A percentile compares a stretch with the other conserved stretches of the same genome.
Evolutionary conservation across 75 land plant species (phyloP).

Genomic region (Larix kaempferi): DNA sequence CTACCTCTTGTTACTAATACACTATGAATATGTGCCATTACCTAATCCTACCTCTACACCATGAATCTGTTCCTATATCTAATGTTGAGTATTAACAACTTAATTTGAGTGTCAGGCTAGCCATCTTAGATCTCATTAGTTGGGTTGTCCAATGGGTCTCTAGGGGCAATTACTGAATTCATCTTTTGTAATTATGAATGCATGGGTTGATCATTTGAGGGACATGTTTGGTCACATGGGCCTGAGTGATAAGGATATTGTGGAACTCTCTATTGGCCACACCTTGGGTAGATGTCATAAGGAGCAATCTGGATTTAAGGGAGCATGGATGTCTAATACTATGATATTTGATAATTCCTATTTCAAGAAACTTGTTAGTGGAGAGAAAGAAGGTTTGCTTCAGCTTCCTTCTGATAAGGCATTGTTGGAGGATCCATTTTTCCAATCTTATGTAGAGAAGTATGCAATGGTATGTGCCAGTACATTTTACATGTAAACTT

Average conservation of each 20-base stretch:
- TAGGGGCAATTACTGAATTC: too few relatives aligned
- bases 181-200: neutral
- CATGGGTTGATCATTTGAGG: slow-evolving; percentile 76
- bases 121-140: too few relatives aligned
- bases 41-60: too few relatives aligned
- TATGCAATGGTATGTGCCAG: slow-evolving; percentile 91
- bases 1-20: too few relatives aligned
- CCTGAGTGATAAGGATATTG: slow-evolving; percentile 81
- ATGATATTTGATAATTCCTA: slow-evolving; percentile 84
- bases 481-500: too few relatives aligned
- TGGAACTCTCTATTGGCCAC: slow-evolving; percentile 88
- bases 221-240: slow-evolving; percentile 79
- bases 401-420: slow-evolving; percentile 85
- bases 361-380: too few relatives aligned
- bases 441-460: slow-evolving; percentile 79
- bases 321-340: slow-evolving; percentile 85
- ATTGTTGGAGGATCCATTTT: slow-evolving; percentile 62
- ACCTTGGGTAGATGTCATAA: slow-evolving; percentile 94
- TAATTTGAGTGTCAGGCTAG: too few relatives aligned
- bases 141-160: too few relatives aligned
- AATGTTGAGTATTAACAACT: too few relatives aligned
- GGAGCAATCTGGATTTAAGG: slow-evolving; percentile 95
- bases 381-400: slow-evolving; percentile 81
- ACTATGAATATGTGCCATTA: too few relatives aligned
- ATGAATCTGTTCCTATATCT: too few relatives aligned